Conservation (phyloP, 768 basidiomycete species). For the Suillus clintonianus region DNA sequence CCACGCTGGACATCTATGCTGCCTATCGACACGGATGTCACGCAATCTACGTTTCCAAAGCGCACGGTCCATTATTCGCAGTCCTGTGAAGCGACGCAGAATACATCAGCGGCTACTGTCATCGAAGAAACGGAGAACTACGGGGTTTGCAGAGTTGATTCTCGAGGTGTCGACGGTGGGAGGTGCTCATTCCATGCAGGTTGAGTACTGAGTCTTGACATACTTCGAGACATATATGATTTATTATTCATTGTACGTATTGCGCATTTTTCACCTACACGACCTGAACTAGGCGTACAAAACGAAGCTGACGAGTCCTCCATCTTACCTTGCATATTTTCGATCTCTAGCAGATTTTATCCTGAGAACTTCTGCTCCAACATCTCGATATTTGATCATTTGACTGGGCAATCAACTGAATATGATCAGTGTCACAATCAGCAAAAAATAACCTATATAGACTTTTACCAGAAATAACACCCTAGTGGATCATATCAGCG, state of each 20-base stretch:
- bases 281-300: neutral
- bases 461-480: too few relatives aligned
- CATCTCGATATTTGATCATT: neutral
- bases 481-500: neutral
- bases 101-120: constrained; percentile 8
- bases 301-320: neutral
- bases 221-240: neutral
- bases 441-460: too few relatives aligned
- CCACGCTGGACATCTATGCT: constrained; percentile 71
- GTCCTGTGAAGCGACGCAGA: constrained; percentile 7
- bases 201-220: constrained; percentile 56
- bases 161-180: constrained; percentile 50
- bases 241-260: neutral
- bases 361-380: neutral
- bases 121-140: constrained; percentile 39
- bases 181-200: constrained; percentile 17
- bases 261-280: neutral
- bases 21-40: constrained; percentile 49
- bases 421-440: too few relatives aligned
- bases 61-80: constrained; percentile 15
- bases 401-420: neutral
- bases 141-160: constrained; percentile 39
- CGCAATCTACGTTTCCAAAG: constrained; percentile 43
- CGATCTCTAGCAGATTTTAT: neutral
- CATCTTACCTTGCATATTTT: neutral